Evolutionary conservation across 305 asterid genomes (phyloP).

Genomic region (Andrographis paniculata): DNA sequence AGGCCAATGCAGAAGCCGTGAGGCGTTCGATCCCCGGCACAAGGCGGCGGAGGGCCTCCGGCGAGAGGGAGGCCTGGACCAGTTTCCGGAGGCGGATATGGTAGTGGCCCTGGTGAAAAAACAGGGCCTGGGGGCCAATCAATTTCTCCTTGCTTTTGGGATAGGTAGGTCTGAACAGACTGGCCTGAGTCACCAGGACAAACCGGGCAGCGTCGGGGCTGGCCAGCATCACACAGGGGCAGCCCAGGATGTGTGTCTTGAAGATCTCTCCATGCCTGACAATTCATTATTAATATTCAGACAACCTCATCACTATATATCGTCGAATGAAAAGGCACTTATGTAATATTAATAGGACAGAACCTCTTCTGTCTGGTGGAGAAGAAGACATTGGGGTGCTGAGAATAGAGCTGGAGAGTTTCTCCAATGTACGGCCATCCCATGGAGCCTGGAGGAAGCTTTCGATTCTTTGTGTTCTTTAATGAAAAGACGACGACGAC

Average conservation of each 20-base stretch:
- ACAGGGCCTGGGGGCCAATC: conserved; percentile 73
- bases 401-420: conserved; percentile 78
- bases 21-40: conserved; percentile 37
- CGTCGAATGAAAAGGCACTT: not conserved
- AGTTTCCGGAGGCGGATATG: conserved; percentile 62
- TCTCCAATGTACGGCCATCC: conserved; percentile 89
- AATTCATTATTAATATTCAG: not conserved
- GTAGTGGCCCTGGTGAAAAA: conserved; percentile 71
- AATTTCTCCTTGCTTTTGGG: conserved; percentile 69
- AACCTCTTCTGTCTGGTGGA: conserved; percentile 51
- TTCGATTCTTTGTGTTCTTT: not conserved
- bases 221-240: conserved; percentile 76
- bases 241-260: conserved; percentile 72
- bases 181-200: conserved; percentile 50
- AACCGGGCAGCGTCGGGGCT: conserved; percentile 91
- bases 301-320: not conserved
- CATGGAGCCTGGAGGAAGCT: conserved; percentile 90
- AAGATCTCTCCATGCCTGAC: conserved; percentile 79
- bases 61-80: conserved; percentile 45
- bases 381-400: conserved; percentile 60
- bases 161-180: conserved; percentile 82
- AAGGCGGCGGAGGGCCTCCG: conserved; percentile 46
- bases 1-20: conserved; percentile 36
- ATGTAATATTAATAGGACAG: not conserved
- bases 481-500: not conserved